Conservation (phyloP, 2,329 filamentous ascomycete genomes). For the Pyrenophora tritici-repentis region DNA sequence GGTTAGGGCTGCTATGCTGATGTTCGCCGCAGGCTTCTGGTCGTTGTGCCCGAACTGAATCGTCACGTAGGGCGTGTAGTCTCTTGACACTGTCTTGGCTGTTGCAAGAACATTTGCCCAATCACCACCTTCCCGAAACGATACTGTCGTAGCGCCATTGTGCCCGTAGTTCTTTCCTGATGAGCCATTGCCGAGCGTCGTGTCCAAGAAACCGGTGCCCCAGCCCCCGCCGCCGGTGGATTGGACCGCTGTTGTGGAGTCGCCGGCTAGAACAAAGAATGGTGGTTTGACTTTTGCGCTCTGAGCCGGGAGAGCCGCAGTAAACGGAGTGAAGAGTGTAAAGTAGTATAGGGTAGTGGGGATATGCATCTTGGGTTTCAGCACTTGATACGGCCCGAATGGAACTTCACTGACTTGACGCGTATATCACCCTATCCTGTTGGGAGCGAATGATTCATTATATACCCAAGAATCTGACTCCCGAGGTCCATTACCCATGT, state of each 20-base stretch:
- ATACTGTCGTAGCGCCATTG: constrained; percentile 59
- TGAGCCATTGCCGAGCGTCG: constrained; percentile 54
- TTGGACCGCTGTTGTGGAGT: constrained; percentile 44
- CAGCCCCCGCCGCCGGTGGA: constrained; percentile 50
- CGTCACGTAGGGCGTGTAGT: constrained; percentile 56
- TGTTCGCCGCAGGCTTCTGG: constrained; percentile 51
- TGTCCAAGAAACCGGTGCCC: constrained; percentile 61
- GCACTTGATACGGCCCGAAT: too few species aligned
- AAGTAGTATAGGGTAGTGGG: constrained; percentile 1
- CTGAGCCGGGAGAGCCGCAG: constrained; percentile 1
- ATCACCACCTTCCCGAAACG: constrained; percentile 57
- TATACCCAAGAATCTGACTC: background rate
- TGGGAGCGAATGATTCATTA: background rate
- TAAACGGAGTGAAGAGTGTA: background rate
- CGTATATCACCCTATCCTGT: background rate
- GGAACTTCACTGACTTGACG: background rate
- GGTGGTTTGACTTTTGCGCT: constrained; percentile 15
- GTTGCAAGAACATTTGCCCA: constrained; percentile 57
- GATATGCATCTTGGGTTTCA: constrained; percentile 5
- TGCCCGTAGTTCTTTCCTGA: constrained; percentile 61
- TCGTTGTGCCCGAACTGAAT: constrained; percentile 68
- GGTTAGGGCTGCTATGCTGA: constrained; percentile 55
- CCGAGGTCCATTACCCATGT: background rate
- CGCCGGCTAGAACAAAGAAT: constrained; percentile 44
- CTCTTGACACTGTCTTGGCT: constrained; percentile 42